These are phyloP conservation scores for Pichia thaimueangensis DNA, from an alignment of 805 yeast species.

Conservation along the genomic window DNA sequence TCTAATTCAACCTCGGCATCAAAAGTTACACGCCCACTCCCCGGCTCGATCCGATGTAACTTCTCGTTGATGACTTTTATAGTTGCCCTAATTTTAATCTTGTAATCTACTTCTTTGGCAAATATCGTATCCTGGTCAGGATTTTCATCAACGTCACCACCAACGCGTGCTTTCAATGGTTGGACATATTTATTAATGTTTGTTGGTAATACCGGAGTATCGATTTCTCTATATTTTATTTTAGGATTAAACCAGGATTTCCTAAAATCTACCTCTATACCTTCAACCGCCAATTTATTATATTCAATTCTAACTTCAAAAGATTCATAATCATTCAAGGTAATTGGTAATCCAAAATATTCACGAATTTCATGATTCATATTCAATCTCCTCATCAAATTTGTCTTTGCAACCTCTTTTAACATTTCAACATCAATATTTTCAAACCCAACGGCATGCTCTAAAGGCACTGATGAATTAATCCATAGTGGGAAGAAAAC, in stretches of 20 bases:
- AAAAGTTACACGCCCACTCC: conserved; percentile 28
- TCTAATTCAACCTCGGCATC: conserved; percentile 32
- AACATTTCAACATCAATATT: conserved; percentile 26
- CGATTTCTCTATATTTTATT: conserved; percentile 22
- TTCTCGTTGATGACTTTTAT: conserved; percentile 20
- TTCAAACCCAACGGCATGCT: conserved; percentile 23
- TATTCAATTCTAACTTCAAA: conserved; percentile 29
- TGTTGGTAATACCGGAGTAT: conserved; percentile 18
- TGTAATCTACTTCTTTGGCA: conserved; percentile 27
- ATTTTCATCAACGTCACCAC: conserved; percentile 19
- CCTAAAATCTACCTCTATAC: conserved; percentile 28
- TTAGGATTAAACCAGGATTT: conserved; percentile 25
- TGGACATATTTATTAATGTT: conserved; percentile 28
- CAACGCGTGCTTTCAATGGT: conserved; percentile 24
- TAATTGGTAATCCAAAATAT: conserved; percentile 29
- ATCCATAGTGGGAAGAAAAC: conserved; percentile 30
- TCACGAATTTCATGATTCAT: conserved; percentile 26
- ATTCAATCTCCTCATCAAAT: conserved; percentile 25
- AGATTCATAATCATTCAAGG: conserved; percentile 23
- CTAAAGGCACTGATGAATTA: conserved; percentile 23
- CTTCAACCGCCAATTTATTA: conserved; percentile 26
- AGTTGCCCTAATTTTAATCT: conserved; percentile 27
- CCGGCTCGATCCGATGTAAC: conserved; percentile 19
- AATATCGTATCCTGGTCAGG: conserved; percentile 22
- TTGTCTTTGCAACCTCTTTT: conserved; percentile 20